Conservation (phyloP, 140 eudicot species). For the Oenanthe javanica region DNA sequence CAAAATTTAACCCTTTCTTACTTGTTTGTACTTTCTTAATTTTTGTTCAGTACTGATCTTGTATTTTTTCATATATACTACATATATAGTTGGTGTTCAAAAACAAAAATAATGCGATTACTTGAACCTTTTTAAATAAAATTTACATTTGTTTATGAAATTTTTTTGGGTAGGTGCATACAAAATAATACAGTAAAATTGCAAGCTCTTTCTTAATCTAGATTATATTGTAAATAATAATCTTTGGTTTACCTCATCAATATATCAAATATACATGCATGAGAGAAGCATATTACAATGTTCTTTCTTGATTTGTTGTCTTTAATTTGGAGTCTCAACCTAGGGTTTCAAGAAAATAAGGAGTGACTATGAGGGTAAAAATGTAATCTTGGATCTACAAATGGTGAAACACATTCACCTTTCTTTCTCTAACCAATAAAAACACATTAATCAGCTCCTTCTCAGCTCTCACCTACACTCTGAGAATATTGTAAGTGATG, state of each 20-base stretch:
- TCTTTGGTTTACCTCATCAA: too few relatives aligned
- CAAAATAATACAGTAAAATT: too few relatives aligned
- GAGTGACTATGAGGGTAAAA: neutral
- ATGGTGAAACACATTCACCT: neutral
- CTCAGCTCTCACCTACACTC: neutral
- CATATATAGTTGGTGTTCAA: too few relatives aligned
- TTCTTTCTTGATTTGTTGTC: neutral
- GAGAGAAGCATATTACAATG: too few relatives aligned
- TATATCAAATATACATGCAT: too few relatives aligned
- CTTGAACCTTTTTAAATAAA: too few relatives aligned
- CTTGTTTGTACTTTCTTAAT: neutral
- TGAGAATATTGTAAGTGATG: neutral
- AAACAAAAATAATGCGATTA: neutral
- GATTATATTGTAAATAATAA: too few relatives aligned
- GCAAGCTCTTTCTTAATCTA: too few relatives aligned
- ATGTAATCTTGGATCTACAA: neutral
- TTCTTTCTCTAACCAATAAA: neutral
- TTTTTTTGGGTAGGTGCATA: too few relatives aligned
- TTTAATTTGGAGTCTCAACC: neutral
- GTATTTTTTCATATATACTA: neutral
- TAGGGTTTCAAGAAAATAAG: neutral
- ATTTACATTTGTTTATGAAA: too few relatives aligned
- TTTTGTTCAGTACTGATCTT: neutral
- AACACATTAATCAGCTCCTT: neutral
- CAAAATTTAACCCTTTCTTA: neutral